Conservation (phyloP, 139 green algal species). For the Coelastrella sp. region DNA sequence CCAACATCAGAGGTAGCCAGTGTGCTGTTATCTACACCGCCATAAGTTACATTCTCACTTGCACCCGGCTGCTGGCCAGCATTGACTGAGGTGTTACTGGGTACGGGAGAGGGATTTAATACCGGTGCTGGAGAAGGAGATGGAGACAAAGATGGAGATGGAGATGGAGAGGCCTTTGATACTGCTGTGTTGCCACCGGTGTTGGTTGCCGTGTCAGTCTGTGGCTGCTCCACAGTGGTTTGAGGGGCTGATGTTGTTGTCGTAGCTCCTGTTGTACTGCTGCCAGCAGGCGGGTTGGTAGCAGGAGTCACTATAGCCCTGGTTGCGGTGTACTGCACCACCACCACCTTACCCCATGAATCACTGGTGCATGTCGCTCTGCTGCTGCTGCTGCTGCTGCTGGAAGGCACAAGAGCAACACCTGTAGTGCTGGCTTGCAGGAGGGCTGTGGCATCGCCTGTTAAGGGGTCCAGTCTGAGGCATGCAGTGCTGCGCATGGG, state of each 20-base stretch:
- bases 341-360: neutral
- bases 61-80: no score
- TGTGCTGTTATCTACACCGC: neutral
- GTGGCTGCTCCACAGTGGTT: neutral
- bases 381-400: neutral
- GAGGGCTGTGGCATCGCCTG: neutral
- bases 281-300: neutral
- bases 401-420: neutral
- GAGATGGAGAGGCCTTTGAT: neutral
- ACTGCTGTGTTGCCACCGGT: neutral
- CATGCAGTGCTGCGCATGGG: neutral
- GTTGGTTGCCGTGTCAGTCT: neutral
- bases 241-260: neutral
- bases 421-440: conserved; percentile 8
- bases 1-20: neutral
- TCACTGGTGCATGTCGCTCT: neutral
- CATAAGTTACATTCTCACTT: neutral
- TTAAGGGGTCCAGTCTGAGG: neutral
- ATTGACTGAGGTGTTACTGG: neutral
- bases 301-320: neutral
- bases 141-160: neutral
- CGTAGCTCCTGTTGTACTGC: no score
- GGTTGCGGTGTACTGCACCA: conserved; percentile 9
- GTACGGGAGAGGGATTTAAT: neutral
- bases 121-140: neutral